These are phyloP conservation scores for Rhodotorula toruloides DNA, from an alignment of 768 basidiomycete genomes.

Conservation along the genomic window DNA sequence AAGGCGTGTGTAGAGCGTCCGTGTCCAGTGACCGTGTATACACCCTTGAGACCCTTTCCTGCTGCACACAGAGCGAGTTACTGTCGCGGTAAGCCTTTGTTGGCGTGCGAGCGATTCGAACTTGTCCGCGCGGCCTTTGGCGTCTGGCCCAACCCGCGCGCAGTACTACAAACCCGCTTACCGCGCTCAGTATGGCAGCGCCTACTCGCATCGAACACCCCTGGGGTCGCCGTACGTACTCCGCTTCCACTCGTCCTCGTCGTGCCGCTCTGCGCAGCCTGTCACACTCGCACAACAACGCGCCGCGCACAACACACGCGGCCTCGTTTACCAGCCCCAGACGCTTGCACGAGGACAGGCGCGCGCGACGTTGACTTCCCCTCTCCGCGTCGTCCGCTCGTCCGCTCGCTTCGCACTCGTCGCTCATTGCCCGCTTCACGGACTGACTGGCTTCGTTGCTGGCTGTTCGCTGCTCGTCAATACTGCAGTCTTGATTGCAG, in stretches of 20 bases:
- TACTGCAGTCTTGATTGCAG: slow-evolving; percentile 32
- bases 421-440: neutral
- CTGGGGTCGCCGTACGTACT: slow-evolving; percentile 36
- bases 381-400: neutral
- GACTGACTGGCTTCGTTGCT: neutral
- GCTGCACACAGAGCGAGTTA: neutral
- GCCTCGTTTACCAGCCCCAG: no score
- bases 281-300: neutral
- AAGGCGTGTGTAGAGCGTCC: no score
- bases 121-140: neutral
- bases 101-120: no score
- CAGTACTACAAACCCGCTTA: neutral
- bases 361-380: neutral
- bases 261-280: neutral
- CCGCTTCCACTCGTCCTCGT: neutral
- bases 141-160: neutral
- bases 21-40: no score
- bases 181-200: neutral
- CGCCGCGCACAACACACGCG: neutral
- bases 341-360: neutral
- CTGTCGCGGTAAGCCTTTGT: no score
- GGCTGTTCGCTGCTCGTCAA: neutral
- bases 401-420: neutral
- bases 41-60: no score
- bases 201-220: slow-evolving; percentile 6